Evolutionary conservation across 2,329 filamentous ascomycete species (phyloP).

Genomic region (Chalaropsis thielavioides): DNA sequence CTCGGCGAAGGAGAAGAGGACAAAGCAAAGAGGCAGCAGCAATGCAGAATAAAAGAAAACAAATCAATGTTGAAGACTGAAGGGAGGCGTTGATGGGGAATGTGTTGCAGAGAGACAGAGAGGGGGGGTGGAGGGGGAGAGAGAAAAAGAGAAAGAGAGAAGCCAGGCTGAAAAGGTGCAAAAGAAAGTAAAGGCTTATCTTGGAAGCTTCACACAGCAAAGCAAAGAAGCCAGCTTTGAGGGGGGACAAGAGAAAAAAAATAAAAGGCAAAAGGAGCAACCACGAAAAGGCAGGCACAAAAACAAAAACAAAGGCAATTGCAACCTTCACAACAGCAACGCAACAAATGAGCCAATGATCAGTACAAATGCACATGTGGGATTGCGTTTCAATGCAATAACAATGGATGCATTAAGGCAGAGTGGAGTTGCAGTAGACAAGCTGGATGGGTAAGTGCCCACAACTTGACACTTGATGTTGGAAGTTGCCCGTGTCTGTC

Average conservation of each 20-base stretch:
- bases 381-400: not conserved
- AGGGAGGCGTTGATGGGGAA: not conserved
- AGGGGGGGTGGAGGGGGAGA: not conserved
- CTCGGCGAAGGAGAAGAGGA: not conserved
- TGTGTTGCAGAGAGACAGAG: not conserved
- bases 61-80: slow-evolving; percentile 1
- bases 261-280: not conserved
- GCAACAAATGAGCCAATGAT: not conserved
- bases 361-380: not conserved
- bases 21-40: not conserved
- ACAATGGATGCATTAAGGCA: not conserved
- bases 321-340: slow-evolving; percentile 1
- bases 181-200: not conserved
- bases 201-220: not conserved
- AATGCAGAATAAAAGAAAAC: not conserved
- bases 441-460: no score
- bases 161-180: not conserved
- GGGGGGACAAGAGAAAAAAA: not conserved
- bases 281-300: not conserved
- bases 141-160: not conserved
- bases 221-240: not conserved
- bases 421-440: not conserved
- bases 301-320: slow-evolving; percentile 1
- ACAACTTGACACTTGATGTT: no score
- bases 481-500: no score